Evolutionary conservation across 345 rosid genomes (phyloP).

Genomic region (Garcia nutans): DNA sequence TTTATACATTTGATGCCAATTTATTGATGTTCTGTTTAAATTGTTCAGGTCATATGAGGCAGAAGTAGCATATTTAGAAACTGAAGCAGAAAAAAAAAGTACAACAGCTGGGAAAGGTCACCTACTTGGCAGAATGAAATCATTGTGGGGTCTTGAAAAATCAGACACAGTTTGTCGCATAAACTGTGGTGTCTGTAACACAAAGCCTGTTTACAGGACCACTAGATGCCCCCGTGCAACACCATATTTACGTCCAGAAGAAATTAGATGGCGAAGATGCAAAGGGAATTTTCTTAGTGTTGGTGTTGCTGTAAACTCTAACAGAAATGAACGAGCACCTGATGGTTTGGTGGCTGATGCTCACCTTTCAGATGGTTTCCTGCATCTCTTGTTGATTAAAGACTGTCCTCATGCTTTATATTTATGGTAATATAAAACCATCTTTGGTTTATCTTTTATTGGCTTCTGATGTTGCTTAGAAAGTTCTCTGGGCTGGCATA

Average conservation of each 20-base stretch:
- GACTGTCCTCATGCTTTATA: conserved; percentile 82
- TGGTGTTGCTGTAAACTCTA: conserved; percentile 88
- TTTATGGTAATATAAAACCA: conserved; percentile 59
- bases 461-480: background rate
- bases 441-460: background rate
- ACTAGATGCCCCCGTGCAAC: conserved; percentile 16
- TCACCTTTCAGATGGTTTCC: conserved; percentile 88
- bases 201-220: conserved; percentile 33
- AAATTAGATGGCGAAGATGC: conserved; percentile 56
- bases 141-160: conserved; percentile 39
- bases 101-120: conserved; percentile 31
- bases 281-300: conserved; percentile 76
- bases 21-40: background rate
- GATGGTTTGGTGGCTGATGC: conserved; percentile 98
- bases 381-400: conserved; percentile 80
- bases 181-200: conserved; percentile 61
- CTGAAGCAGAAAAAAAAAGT: conserved; percentile 45
- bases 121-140: conserved; percentile 32
- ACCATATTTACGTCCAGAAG: conserved; percentile 38
- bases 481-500: background rate
- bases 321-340: conserved; percentile 87
- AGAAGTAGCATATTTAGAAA: conserved; percentile 68
- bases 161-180: conserved; percentile 63
- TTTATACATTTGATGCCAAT: background rate
- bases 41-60: conserved; percentile 72